Base-by-base conservation (phyloP, 129 eudicot species). In the Dittrichia graveolens region DNA sequence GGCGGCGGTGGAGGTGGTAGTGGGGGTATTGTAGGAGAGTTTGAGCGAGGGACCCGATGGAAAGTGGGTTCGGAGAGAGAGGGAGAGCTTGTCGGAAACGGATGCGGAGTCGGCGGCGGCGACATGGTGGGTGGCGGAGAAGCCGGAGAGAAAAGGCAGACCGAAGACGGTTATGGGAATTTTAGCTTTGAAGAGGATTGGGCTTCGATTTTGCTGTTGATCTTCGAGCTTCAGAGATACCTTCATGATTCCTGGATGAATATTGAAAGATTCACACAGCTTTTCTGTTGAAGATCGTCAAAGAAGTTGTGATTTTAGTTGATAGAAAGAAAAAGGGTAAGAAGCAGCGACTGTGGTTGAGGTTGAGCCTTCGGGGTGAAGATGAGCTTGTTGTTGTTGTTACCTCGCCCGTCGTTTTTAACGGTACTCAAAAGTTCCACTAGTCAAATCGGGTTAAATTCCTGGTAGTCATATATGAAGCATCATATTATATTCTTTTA, bases 61-160 rank as follows among this genome's bases (percentile, higher is more conserved):
- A 70, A 88, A 90, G 65, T 87, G 84, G 78, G 96, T 85, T 61
- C 97, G 88, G 79, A 94, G 87, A 48, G 95, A 85, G 65, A 94
- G 88, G 73, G 93, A 83, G 69, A 87, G 84, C 0, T 61, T 42
- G 64, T 67, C 80, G 68, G 80, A 66, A 34, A 67, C 44, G 57
- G 67, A 6, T 37, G 76, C 37, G 57, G 67, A 35, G 3, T 67
- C 9, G 8, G 75, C 18, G 39, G 81, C 78, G 78, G 87, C 74
- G 66, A 88, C 78, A 69, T 83, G 71, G 77, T 87, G 89, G 83
- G 95, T 77, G 90, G 96, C 87, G 77, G 90, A 55, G 84, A 94
- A 65, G 79, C 77, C 85, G 63, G 96, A 85, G 75, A 94, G 80
- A 67, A 94, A 94, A 3, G 98, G 98, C 64, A 90, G 79, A 61